These are phyloP conservation scores for Hygrocybe punicea DNA, from an alignment of 768 basidiomycete genomes.

Conservation along the genomic window DNA sequence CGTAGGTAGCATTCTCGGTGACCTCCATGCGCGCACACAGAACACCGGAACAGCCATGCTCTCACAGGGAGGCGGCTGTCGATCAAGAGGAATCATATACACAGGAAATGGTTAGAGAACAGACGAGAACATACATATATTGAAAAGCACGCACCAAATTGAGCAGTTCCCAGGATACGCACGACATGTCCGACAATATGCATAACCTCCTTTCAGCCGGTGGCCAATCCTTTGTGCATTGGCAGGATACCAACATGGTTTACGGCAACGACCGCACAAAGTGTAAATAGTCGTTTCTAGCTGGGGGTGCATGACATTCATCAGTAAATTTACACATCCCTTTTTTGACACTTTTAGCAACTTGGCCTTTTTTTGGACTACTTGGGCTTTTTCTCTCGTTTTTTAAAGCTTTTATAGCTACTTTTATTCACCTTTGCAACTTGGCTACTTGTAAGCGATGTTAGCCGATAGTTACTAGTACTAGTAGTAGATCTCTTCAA, in stretches of 20 bases:
- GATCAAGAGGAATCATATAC: conserved; percentile 9
- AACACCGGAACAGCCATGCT: conserved; percentile 67
- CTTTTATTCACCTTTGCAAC: too few species aligned
- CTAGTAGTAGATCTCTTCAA: too few species aligned
- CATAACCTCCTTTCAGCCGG: conserved; percentile 42
- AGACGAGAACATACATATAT: not conserved
- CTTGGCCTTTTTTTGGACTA: too few species aligned
- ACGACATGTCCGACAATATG: conserved; percentile 59
- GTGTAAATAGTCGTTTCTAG: conserved; percentile 71
- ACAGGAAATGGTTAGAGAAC: not conserved
- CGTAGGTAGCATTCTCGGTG: conserved; percentile 74
- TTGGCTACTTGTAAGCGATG: too few species aligned
- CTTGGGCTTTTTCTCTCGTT: too few species aligned
- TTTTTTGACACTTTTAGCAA: too few species aligned
- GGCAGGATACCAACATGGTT: conserved; percentile 49
- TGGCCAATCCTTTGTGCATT: conserved; percentile 28
- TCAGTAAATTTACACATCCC: too few species aligned
- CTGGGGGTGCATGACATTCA: conserved; percentile 34
- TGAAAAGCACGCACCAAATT: conserved; percentile 62
- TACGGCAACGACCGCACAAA: conserved; percentile 65
- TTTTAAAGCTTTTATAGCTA: too few species aligned
- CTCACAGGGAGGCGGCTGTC: conserved; percentile 73
- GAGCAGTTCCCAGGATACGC: conserved; percentile 50
- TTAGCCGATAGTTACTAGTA: too few species aligned
- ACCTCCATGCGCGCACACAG: conserved; percentile 75